phyloP scores from a whole-genome alignment of 768 basidiomycete species.

The Xanthoconium stramineum region DNA sequence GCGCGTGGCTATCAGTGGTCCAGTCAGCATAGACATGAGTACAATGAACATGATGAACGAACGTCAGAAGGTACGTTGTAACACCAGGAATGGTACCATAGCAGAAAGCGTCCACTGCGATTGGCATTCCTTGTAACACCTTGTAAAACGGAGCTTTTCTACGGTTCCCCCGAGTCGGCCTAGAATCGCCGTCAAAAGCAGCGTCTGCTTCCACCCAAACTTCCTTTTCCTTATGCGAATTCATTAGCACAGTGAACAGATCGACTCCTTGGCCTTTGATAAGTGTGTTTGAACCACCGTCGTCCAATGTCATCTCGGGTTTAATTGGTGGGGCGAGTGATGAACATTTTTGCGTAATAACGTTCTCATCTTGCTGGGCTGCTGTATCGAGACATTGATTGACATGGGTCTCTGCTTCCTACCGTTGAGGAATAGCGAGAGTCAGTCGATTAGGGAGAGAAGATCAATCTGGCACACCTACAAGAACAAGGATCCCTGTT shows the following conservation, averaged over 20 bases:
- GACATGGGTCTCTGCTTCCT: constrained; percentile 56
- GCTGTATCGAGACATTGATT: constrained; percentile 50
- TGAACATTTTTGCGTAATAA: neutral
- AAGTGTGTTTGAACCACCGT: neutral
- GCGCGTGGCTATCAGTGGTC: constrained; percentile 68
- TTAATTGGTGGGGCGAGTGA: neutral
- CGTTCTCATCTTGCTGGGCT: constrained; percentile 9
- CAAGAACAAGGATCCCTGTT: constrained; percentile 5
- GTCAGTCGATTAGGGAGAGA: constrained; percentile 1
- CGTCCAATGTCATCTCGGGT: neutral
- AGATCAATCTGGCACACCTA: constrained; percentile 26
- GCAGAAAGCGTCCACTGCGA: constrained; percentile 95
- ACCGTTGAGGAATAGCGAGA: neutral
- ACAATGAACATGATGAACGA: neutral
- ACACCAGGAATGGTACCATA: constrained; percentile 90
- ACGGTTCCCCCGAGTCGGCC: constrained; percentile 48
- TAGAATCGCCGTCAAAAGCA: constrained; percentile 47
- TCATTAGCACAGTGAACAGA: constrained; percentile 85
- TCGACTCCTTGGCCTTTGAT: constrained; percentile 21
- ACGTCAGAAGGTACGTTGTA: constrained; percentile 92
- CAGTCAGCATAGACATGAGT: constrained; percentile 6
- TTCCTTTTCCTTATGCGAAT: constrained; percentile 74
- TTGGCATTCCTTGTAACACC: constrained; percentile 92
- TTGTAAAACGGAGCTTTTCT: constrained; percentile 94
- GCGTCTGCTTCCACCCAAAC: constrained; percentile 80